Evolutionary conservation across 306 rosid genomes (phyloP), one percentile per base, ranked within the genome.

Genomic region (Vicia villosa): DNA sequence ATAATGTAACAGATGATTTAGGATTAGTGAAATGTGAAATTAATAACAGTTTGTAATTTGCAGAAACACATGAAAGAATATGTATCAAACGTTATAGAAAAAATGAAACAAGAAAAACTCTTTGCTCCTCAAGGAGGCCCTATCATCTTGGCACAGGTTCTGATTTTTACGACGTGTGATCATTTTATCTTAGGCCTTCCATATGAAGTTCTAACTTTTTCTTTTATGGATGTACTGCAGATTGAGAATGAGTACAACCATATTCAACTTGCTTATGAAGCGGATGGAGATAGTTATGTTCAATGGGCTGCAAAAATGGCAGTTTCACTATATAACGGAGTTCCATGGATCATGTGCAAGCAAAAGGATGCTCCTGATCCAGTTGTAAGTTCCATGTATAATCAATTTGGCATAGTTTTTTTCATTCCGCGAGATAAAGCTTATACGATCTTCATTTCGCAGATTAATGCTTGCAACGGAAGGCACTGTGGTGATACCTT

Each of bases 331-430:
- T 67, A 86, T 19, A 8, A n/a, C 5, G 95, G 87, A 38, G 86
- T 94, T 73, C 98, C 98, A 72, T 94, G 98, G 98, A 10, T 94
- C 82, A 94, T 94, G 98, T 94, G 98, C 90, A 90, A 94, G 87
- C 98, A 94, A n/a, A 84, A 26, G 52, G 90, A 94, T 77, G 98
- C 98, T 76, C 98, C 98, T 72, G 97, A 90, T 83, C 92, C 97
- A 21, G 88, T 94, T 62, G 98, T 93, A 76, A 80, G 88, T 82
- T 10, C 20, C 7, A 34, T 34, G 38, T 34, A 34, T 34, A 8
- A 34, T 34, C 38, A 8, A 34, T 34, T 34, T 26, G 43, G 19
- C 2, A 36, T 34, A 10, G 4, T 20, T 1, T 28, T 28, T 21
- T 40, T 20, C 70, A 46, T 54, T 57, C 56, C 1, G 11, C 49